phyloP scores from a whole-genome alignment of 2,329 filamentous ascomycete genomes.

The Alternaria viburni region DNA sequence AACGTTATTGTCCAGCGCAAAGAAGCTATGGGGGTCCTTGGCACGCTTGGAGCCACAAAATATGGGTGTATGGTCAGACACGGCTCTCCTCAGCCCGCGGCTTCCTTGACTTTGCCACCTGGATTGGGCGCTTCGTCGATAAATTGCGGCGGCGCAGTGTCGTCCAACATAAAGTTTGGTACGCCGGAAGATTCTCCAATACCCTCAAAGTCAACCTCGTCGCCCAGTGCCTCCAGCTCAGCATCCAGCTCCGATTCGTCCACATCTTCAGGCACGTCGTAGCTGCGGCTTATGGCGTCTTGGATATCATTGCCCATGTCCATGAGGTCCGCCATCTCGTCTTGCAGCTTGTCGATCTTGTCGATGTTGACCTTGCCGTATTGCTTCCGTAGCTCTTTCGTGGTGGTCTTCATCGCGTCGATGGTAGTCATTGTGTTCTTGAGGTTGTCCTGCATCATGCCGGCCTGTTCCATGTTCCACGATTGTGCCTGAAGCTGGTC shows the following conservation, averaged over 20 bases:
- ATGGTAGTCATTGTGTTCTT: conserved; percentile 99
- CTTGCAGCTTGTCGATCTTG: conserved; percentile 96
- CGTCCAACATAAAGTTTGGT: conserved; percentile 88
- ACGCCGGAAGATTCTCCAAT: conserved; percentile 66
- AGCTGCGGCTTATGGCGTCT: conserved; percentile 87
- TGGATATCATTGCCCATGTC: conserved; percentile 98
- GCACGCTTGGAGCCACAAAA: too few species aligned
- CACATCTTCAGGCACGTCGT: conserved; percentile 95
- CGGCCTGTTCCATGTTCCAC: conserved; percentile 99
- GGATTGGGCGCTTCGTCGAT: conserved; percentile 84
- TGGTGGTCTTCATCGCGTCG: conserved; percentile 95
- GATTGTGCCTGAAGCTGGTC: conserved; percentile 93
- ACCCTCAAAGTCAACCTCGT: conserved; percentile 89
- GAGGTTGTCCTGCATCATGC: conserved; percentile 98
- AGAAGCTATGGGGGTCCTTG: too few species aligned
- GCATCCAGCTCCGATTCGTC: conserved; percentile 96
- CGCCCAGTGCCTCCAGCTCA: conserved; percentile 90
- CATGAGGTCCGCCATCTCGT: conserved; percentile 98
- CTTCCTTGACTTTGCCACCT: conserved; percentile 79
- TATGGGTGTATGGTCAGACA: too few species aligned
- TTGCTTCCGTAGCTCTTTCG: conserved; percentile 88
- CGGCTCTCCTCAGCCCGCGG: conserved; percentile 58
- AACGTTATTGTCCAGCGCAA: too few species aligned
- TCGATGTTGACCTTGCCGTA: conserved; percentile 98
- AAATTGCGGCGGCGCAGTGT: conserved; percentile 81